Conservation (phyloP, 768 basidiomycete species). For the Pisolithus tinctorius region DNA sequence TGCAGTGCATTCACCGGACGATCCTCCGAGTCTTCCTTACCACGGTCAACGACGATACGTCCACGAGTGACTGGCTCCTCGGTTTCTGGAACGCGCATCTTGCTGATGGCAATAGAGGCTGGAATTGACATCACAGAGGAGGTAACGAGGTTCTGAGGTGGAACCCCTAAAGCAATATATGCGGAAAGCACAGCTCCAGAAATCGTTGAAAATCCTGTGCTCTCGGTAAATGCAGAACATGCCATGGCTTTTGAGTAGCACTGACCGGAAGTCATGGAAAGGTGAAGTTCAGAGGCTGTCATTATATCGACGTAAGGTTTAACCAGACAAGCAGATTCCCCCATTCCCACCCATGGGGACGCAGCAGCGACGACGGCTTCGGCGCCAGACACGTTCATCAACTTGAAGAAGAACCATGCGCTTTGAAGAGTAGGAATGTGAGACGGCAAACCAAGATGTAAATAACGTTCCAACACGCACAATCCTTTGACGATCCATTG, state of each 20-base stretch:
- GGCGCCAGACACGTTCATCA: conserved; percentile 88
- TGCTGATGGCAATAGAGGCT: conserved; percentile 88
- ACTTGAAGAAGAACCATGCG: conserved; percentile 91
- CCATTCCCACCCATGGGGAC: conserved; percentile 91
- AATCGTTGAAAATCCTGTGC: conserved; percentile 75
- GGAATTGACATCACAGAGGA: conserved; percentile 95
- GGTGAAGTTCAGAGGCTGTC: conserved; percentile 81
- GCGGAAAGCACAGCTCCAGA: conserved; percentile 85
- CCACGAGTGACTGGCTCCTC: conserved; percentile 87
- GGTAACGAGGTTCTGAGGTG: conserved; percentile 73
- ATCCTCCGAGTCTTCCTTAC: conserved; percentile 46
- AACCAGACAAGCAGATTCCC: conserved; percentile 83
- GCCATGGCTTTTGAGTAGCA: background rate
- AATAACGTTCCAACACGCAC: conserved; percentile 31
- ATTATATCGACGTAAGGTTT: conserved; percentile 78
- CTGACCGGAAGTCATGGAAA: conserved; percentile 80
- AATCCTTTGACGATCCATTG: conserved; percentile 89
- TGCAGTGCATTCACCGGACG: conserved; percentile 75
- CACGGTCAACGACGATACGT: conserved; percentile 72
- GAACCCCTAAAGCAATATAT: conserved; percentile 75
- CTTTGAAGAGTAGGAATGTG: conserved; percentile 26
- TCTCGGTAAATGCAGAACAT: conserved; percentile 1
- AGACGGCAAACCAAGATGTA: background rate
- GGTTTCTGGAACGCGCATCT: conserved; percentile 76
- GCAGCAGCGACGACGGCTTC: conserved; percentile 91